Conservation (phyloP, 768 basidiomycete species). For the Chalciporus chontae region DNA sequence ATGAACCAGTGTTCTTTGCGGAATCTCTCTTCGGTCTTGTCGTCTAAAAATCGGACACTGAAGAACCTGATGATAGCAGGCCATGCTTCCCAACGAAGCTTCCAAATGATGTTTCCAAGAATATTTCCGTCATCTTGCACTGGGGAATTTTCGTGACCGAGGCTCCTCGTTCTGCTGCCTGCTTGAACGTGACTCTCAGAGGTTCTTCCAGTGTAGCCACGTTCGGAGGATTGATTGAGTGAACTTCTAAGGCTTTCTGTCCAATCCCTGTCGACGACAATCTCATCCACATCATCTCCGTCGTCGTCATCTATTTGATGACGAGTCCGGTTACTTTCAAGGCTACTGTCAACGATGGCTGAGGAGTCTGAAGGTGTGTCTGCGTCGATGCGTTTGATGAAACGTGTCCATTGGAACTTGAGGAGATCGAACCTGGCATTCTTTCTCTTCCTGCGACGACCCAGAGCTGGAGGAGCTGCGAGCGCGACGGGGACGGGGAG, state of each 20-base stretch:
- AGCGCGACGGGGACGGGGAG: slow-evolving; percentile 45
- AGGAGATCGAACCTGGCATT: slow-evolving; percentile 38
- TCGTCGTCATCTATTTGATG: slow-evolving; percentile 31
- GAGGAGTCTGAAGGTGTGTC: slow-evolving; percentile 58
- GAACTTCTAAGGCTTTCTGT: slow-evolving; percentile 55
- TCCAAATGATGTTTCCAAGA: slow-evolving; percentile 33
- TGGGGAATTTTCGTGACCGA: slow-evolving; percentile 35
- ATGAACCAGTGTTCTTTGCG: slow-evolving; percentile 71
- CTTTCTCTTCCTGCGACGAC: slow-evolving; percentile 32
- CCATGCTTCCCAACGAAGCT: slow-evolving; percentile 58
- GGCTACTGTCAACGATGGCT: slow-evolving; percentile 44
- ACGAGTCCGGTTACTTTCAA: slow-evolving; percentile 36
- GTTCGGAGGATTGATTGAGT: slow-evolving; percentile 50
- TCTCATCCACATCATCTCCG: slow-evolving; percentile 56
- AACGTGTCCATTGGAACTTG: slow-evolving; percentile 44
- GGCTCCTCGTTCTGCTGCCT: slow-evolving; percentile 32
- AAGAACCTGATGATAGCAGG: slow-evolving; percentile 57
- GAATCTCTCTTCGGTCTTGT: slow-evolving; percentile 49
- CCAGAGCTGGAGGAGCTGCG: slow-evolving; percentile 18
- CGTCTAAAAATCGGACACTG: slow-evolving; percentile 56
- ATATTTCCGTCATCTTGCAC: slow-evolving; percentile 35
- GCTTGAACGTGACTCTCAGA: slow-evolving; percentile 38
- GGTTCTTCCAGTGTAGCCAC: slow-evolving; percentile 44
- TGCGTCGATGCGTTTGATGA: slow-evolving; percentile 53
- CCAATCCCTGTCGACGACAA: slow-evolving; percentile 75